Base-by-base conservation (phyloP, 2,329 filamentous ascomycete genomes). In the Simplicillium sp. region DNA sequence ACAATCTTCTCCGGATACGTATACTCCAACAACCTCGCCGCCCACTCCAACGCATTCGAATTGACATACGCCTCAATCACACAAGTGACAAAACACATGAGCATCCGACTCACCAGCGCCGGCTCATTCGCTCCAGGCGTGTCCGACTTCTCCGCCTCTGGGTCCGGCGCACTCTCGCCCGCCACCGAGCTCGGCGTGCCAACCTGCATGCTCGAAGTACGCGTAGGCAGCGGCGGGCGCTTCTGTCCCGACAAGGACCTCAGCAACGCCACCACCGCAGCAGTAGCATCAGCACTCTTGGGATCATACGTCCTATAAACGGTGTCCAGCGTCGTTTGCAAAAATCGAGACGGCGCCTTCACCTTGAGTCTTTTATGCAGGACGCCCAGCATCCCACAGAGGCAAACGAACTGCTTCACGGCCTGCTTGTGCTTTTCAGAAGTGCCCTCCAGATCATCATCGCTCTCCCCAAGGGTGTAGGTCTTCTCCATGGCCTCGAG, bases 41-140 rank as follows among this genome's bases (percentile, higher is more conserved):
- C 71, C 79, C 78, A 82, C 36, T 75, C 71, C 56, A 82, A 57
- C 17, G 66, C 65, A 48, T 79, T 73, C 7, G 62, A 65, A 48
- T 79, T 78, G 45, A 86, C 71, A 49, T 87, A 90, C 36, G 82
- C 75, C 55, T 89, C 84, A 11, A 89, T 62, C 14, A 89, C 64
- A 54, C 85, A 84, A 0, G 83, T 87, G n/a, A 87, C 70, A 57
- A 92, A 89, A 2, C 81, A 80, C 53, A 87, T 81, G 17, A 90
- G 61, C 13, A 90, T 65, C 43, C 73, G 77, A 29, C 68, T 67
- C 52, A 82, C 76, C 45, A 88, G 65, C 8, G 69, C 72, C 2
- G 64, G 65, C 56, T 89, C 84, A 29, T 70, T 67, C 6, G 70
- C 68, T 36, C 71, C 68, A 13, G 49, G 47, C 34, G 48, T 43